Base-by-base conservation (phyloP, 208 protist genomes). In the Wallacemonas sp. region DNA sequence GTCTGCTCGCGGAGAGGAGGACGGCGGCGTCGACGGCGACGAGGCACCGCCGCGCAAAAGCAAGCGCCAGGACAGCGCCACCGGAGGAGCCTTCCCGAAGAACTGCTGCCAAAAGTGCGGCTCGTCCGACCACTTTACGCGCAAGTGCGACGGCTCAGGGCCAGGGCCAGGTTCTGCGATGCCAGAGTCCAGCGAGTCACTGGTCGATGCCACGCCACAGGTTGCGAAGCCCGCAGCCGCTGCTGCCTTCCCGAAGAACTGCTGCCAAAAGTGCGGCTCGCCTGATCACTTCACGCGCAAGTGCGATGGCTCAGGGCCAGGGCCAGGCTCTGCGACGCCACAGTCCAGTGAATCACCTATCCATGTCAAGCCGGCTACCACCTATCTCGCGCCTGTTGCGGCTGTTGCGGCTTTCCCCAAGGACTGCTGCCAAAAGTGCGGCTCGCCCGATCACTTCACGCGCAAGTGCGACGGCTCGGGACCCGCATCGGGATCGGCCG, bases 91-190 rank as follows among this genome's bases (percentile, higher is more conserved):
- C 11, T 81, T 76, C 32, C 76, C 68, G 20, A 87, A 82, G 75
- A 61, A 72, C 59, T 70, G 67, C 45, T 81, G 76, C 42, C 74
- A 85, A 61, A 71, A 72, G 65, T 82, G 83, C 32, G 76, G 83
- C 8, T 84, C 72, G 45, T 41, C 42, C 0, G 46, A 55, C 12
- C 82, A 87, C 62, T 83, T 86, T 59, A 77, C 80, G 12, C 80
- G 80, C 0, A 62, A 82, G 55, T 86, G 81, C 55, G 74, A 76
- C 32, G 57, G 57, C 23, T 49, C 36, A 20, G 70, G 39, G 26
- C 36, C 61, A 44, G 50, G 22, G 44, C 5, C 29, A 61, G 65
- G 46, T 10, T 2, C 14, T n/a, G n/a, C n/a, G n/a, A n/a, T n/a
- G n/a, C n/a, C n/a, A n/a, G n/a, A n/a, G n/a, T n/a, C n/a, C n/a